Conservation (phyloP, 2,329 filamentous ascomycete species). For the Monosporascus sp. region DNA sequence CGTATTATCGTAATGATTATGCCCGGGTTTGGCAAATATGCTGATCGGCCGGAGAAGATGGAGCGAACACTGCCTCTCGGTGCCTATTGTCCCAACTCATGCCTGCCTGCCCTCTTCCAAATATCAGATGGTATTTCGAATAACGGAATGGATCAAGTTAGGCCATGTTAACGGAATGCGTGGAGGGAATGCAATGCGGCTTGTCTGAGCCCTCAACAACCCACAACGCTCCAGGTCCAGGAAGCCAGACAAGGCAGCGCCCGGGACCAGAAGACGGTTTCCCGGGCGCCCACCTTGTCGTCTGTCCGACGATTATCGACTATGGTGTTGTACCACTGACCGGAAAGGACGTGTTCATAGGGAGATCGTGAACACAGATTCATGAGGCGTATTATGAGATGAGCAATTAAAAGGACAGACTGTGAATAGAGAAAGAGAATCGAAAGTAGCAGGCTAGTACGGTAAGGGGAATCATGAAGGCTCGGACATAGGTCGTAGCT, state of each 20-base stretch:
- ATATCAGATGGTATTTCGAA: conserved; percentile 8
- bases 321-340: conserved; percentile 13
- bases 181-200: conserved; percentile 4
- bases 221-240: conserved; percentile 11
- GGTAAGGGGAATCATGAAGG: conserved; percentile 55
- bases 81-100: conserved; percentile 22
- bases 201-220: background rate
- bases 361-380: conserved; percentile 20
- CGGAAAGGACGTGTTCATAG: conserved; percentile 11
- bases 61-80: conserved; percentile 7
- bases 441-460: conserved; percentile 52
- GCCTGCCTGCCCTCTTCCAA: conserved; percentile 10
- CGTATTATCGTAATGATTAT: no score
- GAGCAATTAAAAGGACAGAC: conserved; percentile 41
- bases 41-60: no score
- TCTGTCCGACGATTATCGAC: conserved; percentile 11
- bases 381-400: conserved; percentile 37
- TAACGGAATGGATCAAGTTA: conserved; percentile 11
- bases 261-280: conserved; percentile 9
- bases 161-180: conserved; percentile 11
- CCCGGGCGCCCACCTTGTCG: conserved; percentile 11
- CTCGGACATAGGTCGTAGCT: conserved; percentile 50
- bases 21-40: no score
- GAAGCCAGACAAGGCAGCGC: conserved; percentile 7
- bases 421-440: conserved; percentile 37